Percentiles rank a stretch among this genome's conserved stretches.
These are phyloP conservation scores for Leishmania gerbilli DNA, from an alignment of 208 protist genomes.

Conservation along the genomic window DNA sequence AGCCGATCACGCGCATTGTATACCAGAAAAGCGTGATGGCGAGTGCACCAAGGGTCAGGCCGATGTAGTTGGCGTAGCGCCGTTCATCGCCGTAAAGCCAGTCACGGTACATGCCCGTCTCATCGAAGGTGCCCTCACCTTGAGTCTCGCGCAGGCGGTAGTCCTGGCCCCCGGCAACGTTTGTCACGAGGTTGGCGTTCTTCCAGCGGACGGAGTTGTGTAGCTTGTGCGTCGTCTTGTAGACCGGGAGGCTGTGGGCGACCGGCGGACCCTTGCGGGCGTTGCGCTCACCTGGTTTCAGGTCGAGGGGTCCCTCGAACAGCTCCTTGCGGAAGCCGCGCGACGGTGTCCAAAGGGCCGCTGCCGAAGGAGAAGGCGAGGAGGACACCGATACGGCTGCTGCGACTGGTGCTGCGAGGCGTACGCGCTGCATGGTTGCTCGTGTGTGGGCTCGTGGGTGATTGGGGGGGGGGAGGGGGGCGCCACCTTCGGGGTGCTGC, in stretches of 20 bases:
- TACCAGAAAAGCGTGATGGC: constrained; percentile 80
- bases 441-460: background rate
- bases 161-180: constrained; percentile 83
- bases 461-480: background rate
- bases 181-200: constrained; percentile 83
- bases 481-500: background rate
- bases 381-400: background rate
- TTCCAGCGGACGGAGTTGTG: constrained; percentile 86
- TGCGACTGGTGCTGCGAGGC: background rate
- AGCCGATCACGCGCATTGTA: constrained; percentile 79
- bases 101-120: constrained; percentile 89
- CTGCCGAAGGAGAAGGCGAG: background rate
- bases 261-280: constrained; percentile 82
- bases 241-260: constrained; percentile 83
- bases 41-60: constrained; percentile 47
- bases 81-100: constrained; percentile 91
- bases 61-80: constrained; percentile 88
- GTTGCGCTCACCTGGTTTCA: constrained; percentile 73
- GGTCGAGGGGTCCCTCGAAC: constrained; percentile 83
- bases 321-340: constrained; percentile 79
- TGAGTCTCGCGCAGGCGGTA: constrained; percentile 85
- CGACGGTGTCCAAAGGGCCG: constrained; percentile 19
- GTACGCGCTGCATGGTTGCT: constrained; percentile 5
- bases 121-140: constrained; percentile 81
- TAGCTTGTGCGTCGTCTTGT: constrained; percentile 88